These are phyloP conservation scores for Phialocephala subalpina DNA, from an alignment of 2,329 filamentous ascomycete species.

Conservation along the genomic window DNA sequence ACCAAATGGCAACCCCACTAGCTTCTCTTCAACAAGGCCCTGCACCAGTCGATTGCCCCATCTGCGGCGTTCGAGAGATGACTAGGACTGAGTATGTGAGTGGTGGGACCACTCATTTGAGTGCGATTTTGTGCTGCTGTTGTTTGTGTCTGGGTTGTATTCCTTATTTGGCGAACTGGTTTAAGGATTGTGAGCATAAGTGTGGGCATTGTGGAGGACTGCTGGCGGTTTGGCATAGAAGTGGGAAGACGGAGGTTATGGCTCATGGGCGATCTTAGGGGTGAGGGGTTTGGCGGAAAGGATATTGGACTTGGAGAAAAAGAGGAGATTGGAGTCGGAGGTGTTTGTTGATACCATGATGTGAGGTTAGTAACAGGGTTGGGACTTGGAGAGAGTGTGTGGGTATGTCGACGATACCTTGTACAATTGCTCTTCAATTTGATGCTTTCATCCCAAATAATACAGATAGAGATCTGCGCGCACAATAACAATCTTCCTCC, in stretches of 20 bases:
- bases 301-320: too few species aligned
- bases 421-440: too few species aligned
- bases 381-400: not conserved
- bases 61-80: slow-evolving; percentile 32
- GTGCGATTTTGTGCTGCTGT: slow-evolving; percentile 33
- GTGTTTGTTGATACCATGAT: not conserved
- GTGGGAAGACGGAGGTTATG: slow-evolving; percentile 49
- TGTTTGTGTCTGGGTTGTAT: slow-evolving; percentile 49
- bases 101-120: slow-evolving; percentile 35
- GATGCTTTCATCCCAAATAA: too few species aligned
- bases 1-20: slow-evolving; percentile 28
- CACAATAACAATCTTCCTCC: too few species aligned
- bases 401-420: not conserved
- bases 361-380: too few species aligned
- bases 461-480: too few species aligned
- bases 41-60: slow-evolving; percentile 35
- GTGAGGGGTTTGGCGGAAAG: too few species aligned
- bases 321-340: not conserved
- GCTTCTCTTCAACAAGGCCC: slow-evolving; percentile 28
- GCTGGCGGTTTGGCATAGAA: slow-evolving; percentile 52
- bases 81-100: slow-evolving; percentile 30
- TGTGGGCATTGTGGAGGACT: slow-evolving; percentile 50
- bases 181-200: slow-evolving; percentile 54
- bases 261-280: slow-evolving; percentile 5
- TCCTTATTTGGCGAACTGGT: slow-evolving; percentile 50